Evolutionary conservation across 352 stramenopile species (phyloP), one percentile per base, ranked within the genome.

Genomic region (Pythium dissotocum): DNA sequence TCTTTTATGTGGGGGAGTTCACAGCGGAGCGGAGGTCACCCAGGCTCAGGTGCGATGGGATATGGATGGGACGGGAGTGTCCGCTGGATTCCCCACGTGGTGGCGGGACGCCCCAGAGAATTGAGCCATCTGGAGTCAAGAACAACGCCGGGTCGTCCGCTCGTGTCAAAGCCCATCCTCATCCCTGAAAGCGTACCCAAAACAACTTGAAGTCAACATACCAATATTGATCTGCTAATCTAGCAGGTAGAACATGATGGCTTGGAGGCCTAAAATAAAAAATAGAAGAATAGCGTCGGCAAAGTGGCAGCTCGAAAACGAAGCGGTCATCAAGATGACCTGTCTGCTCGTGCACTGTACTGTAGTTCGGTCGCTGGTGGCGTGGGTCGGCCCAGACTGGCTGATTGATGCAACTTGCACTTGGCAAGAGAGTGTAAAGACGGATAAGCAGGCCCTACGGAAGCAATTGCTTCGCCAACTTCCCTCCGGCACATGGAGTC

Each of bases 101-200:
- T 24, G 40, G 40, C 13, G 40, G 40, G 40, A 49, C 40, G 40
- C 40, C 18, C 40, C 0, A 6, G 40, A 49, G 40, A 49, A 24
- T 61, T 61, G 56, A 61, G 36, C 56, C 56, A 61, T 61, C 56
- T 61, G 56, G 56, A 21, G 12, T 4, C 2, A 9, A 49, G 54
- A 48, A 61, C 33, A 24, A 49, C 14, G 40, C 40, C 14, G 33
- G 9, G 33, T 60, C 54, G 54, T 60, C 52, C 40, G 13, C 40
- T 49, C 40, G 40, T 13, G 4, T 13, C 7, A 16, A 16, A 10
- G 36, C 36, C 16, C 36, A 10, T 44, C 36, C 12, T 10, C 33
- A 10, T 38, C 33, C 6, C 33, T 38, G 33, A 10, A 38, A 38
- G 9, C 33, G 35, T 7, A 26, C 36, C 56, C 18, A 61, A 61